Evolutionary conservation across 2,329 filamentous ascomycete species (phyloP).

Genomic region (Xylariomycetidae sp.): DNA sequence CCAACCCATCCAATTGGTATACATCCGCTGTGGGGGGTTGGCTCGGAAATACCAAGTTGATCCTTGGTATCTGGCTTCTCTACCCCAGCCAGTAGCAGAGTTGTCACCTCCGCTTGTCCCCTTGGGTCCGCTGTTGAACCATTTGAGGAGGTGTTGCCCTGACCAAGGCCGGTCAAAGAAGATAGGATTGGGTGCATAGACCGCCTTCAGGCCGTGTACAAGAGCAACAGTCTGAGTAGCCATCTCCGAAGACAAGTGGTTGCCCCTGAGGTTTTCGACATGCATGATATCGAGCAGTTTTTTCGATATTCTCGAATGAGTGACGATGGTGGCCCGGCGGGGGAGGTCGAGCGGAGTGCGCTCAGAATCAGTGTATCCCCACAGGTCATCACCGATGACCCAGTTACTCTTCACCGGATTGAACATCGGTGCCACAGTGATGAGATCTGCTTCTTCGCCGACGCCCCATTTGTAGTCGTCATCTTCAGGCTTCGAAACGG

Average conservation of each 20-base stretch:
- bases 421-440: conserved; percentile 75
- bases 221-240: conserved; percentile 68
- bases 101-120: conserved; percentile 50
- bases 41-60: conserved; percentile 59
- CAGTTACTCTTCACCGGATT: conserved; percentile 68
- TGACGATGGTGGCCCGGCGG: conserved; percentile 72
- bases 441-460: conserved; percentile 69
- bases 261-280: conserved; percentile 66
- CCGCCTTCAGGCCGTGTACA: conserved; percentile 73
- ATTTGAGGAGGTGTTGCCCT: conserved; percentile 47
- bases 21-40: conserved; percentile 51
- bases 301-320: conserved; percentile 69
- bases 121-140: conserved; percentile 56
- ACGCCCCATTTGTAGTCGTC: conserved; percentile 74
- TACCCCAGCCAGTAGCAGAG: conserved; percentile 56
- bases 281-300: conserved; percentile 73
- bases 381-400: conserved; percentile 65
- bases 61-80: conserved; percentile 53
- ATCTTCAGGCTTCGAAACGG: conserved; percentile 49
- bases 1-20: conserved; percentile 61
- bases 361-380: conserved; percentile 54
- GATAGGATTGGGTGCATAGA: conserved; percentile 73
- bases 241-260: conserved; percentile 79
- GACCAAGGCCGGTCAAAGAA: conserved; percentile 74
- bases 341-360: conserved; percentile 55